These are phyloP conservation scores for Sambucus nigra DNA, from an alignment of 129 eudicot species.

Conservation along the genomic window DNA sequence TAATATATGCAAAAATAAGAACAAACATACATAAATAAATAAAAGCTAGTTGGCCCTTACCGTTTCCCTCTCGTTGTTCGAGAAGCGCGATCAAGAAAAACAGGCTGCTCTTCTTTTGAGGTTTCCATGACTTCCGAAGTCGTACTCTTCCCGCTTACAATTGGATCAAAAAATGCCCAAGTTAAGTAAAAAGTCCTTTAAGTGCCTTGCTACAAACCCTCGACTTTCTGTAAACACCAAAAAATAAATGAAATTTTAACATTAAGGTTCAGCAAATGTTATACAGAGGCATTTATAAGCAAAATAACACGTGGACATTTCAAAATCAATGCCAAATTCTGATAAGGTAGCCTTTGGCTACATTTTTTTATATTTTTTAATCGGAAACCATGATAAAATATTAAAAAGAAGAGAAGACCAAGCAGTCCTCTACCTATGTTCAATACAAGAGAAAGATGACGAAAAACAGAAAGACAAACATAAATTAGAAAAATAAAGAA, in stretches of 20 bases:
- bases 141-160: background rate
- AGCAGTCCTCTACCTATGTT: too few species aligned
- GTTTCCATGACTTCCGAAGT: constrained; percentile 15
- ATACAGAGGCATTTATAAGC: too few species aligned
- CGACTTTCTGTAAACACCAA: constrained; percentile 1
- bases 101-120: constrained; percentile 24
- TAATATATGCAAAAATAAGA: background rate
- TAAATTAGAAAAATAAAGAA: too few species aligned
- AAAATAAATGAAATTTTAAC: background rate
- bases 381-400: too few species aligned
- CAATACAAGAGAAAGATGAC: too few species aligned
- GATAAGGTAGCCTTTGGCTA: too few species aligned
- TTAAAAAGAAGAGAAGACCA: too few species aligned
- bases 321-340: too few species aligned
- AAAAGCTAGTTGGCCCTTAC: constrained; percentile 13
- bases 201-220: background rate
- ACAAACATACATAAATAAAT: background rate
- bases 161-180: background rate
- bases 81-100: constrained; percentile 54
- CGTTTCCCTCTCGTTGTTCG: constrained; percentile 66
- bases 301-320: too few species aligned
- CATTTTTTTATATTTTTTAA: too few species aligned
- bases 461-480: too few species aligned
- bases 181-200: background rate
- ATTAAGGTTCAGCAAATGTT: too few species aligned